Evolutionary conservation across 768 basidiomycete genomes (phyloP).

Genomic region (Hygrocybe punicea): DNA sequence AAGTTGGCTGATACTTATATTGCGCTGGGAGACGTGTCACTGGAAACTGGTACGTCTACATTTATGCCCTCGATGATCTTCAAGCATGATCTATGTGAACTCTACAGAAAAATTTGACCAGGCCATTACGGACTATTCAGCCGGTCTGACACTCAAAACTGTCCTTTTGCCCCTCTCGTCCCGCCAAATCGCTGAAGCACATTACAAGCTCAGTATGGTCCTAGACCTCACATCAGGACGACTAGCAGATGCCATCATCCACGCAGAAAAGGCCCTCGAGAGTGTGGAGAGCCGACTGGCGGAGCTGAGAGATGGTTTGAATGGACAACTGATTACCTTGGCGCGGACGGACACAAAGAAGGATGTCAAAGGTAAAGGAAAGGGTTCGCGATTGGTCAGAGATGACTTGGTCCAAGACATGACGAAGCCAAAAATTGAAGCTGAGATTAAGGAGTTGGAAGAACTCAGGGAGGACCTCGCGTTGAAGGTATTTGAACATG

Average conservation of each 20-base stretch:
- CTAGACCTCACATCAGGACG: conserved; percentile 86
- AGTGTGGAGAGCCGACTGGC: conserved; percentile 71
- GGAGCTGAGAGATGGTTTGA: conserved; percentile 51
- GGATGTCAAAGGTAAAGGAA: conserved; percentile 71
- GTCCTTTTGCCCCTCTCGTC: conserved; percentile 80
- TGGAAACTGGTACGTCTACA: conserved; percentile 80
- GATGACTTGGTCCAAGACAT: conserved; percentile 62
- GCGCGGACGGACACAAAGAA: conserved; percentile 29
- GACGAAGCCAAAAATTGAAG: conserved; percentile 69
- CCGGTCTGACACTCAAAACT: conserved; percentile 69
- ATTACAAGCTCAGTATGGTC: conserved; percentile 92
- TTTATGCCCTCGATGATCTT: background rate
- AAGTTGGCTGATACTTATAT: conserved; percentile 91
- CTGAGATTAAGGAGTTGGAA: conserved; percentile 74
- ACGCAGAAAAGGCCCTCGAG: conserved; percentile 75
- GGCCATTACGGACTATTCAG: conserved; percentile 83
- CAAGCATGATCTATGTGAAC: background rate
- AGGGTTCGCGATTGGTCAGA: conserved; percentile 45
- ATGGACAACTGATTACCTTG: conserved; percentile 35
- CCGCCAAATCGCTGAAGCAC: conserved; percentile 88
- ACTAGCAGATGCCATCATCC: conserved; percentile 74
- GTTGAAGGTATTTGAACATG: conserved; percentile 59
- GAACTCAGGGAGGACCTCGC: conserved; percentile 78
- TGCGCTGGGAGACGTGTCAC: conserved; percentile 89
- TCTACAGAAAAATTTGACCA: conserved; percentile 89